Evolutionary conservation across 1,284 basidiomycete genomes (phyloP).

Genomic region (Phenoliferia sp.): DNA sequence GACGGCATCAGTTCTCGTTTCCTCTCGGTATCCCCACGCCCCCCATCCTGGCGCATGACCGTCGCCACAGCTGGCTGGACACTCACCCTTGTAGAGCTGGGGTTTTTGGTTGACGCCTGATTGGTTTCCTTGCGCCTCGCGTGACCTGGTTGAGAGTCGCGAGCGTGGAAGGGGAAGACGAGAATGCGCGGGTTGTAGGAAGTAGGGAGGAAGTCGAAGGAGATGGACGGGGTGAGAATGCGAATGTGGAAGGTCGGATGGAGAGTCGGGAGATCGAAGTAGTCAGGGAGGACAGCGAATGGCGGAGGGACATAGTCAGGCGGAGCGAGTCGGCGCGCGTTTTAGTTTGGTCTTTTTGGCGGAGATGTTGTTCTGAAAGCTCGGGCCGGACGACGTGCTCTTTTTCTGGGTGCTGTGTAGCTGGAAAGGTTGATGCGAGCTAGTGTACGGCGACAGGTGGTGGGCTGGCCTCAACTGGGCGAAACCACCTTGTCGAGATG

Average conservation of each 20-base stretch:
- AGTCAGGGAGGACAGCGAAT: not conserved
- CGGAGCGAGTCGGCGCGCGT: not conserved
- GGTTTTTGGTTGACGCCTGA: constrained; percentile 51
- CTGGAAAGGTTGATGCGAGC: too few relatives aligned
- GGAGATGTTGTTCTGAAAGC: not conserved
- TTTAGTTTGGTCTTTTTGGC: not conserved
- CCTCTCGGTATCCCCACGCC: too few relatives aligned
- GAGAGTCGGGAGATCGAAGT: not conserved
- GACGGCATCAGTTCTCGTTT: too few relatives aligned
- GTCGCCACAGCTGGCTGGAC: too few relatives aligned
- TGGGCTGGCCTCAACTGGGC: too few relatives aligned
- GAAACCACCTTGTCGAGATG: too few relatives aligned
- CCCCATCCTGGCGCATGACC: not conserved
- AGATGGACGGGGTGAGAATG: not conserved
- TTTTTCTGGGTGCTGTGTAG: too few relatives aligned
- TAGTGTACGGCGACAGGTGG: too few relatives aligned
- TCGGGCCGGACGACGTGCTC: too few relatives aligned
- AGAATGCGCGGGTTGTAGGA: constrained; percentile 25
- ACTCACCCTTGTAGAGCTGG: constrained; percentile 61
- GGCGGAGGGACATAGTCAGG: not conserved
- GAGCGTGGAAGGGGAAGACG: constrained; percentile 17
- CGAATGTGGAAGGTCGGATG: not conserved
- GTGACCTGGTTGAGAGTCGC: constrained; percentile 39
- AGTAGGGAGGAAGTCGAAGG: constrained; percentile 15
- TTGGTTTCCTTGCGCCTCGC: constrained; percentile 48